Percentiles rank a stretch among this genome's conserved stretches.
Evolutionary conservation across 2,329 filamentous ascomycete genomes (phyloP).

Genomic region (Aurifilum marmelostoma): DNA sequence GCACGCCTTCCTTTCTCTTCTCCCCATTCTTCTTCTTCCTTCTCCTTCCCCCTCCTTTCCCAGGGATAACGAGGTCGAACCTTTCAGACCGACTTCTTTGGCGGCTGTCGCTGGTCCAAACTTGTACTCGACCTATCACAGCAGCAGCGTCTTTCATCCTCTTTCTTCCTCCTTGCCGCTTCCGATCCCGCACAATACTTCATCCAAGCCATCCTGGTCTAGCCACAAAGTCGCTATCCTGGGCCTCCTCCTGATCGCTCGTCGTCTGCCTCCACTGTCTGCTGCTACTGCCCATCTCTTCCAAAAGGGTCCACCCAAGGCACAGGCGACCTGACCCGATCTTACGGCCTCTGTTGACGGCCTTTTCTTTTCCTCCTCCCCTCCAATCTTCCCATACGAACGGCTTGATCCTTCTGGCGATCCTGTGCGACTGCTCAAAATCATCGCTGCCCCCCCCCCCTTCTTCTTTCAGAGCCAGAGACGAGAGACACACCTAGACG

Average conservation of each 20-base stretch:
- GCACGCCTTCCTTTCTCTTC: not conserved
- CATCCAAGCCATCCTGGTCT: slow-evolving; percentile 6
- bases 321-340: slow-evolving; percentile 2
- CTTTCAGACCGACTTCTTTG: not conserved
- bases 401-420: slow-evolving; percentile 21
- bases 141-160: slow-evolving; percentile 8
- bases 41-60: not conserved
- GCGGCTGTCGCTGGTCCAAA: slow-evolving; percentile 10
- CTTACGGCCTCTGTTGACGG: slow-evolving; percentile 8
- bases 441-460: not conserved
- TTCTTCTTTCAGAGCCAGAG: slow-evolving; percentile 3
- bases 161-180: slow-evolving; percentile 6
- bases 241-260: not conserved
- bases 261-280: not conserved
- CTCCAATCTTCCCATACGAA: slow-evolving; percentile 19
- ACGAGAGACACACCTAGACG: slow-evolving; percentile 5
- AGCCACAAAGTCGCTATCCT: not conserved
- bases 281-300: not conserved
- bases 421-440: slow-evolving; percentile 21
- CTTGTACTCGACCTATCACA: not conserved
- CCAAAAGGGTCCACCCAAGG: slow-evolving; percentile 5
- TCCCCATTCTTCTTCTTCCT: not conserved
- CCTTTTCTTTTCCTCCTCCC: slow-evolving; percentile 8
- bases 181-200: slow-evolving; percentile 13
- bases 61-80: not conserved